Percentiles rank a stretch among this genome's conserved stretches.
phyloP scores from a whole-genome alignment of 2,329 filamentous ascomycete genomes.

The Colletotrichum zoysiae region DNA sequence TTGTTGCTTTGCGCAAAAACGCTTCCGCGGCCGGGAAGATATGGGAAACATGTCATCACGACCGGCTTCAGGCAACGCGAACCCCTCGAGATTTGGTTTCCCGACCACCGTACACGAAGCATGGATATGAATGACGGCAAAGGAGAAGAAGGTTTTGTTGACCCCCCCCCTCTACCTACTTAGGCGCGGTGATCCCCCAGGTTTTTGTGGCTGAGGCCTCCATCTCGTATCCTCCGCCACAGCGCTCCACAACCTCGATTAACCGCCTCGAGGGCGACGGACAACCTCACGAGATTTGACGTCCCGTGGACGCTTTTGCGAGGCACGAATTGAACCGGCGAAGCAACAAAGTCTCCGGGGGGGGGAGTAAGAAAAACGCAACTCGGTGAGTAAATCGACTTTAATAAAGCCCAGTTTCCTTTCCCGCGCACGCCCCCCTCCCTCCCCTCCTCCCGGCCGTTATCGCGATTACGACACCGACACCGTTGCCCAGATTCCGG shows the following conservation, averaged over 20 bases:
- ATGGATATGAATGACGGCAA: too few relatives aligned
- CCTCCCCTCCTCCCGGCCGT: too few relatives aligned
- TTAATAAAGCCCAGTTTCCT: neutral
- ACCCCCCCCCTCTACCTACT: neutral
- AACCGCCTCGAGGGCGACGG: too few relatives aligned
- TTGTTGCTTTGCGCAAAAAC: neutral
- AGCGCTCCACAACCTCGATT: constrained; percentile 26
- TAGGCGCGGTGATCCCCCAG: too few relatives aligned
- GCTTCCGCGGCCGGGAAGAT: neutral
- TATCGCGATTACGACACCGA: constrained; percentile 5
- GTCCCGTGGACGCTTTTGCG: neutral
- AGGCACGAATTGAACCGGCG: neutral
- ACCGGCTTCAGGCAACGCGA: neutral
- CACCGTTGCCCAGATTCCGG: neutral
- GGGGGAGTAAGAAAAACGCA: neutral
- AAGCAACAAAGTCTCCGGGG: neutral
- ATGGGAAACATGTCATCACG: neutral
- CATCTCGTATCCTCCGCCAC: constrained; percentile 1
- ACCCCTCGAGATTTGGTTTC: too few relatives aligned
- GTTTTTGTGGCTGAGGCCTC: constrained; percentile 13
- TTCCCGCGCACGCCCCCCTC: too few relatives aligned
- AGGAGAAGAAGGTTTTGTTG: neutral
- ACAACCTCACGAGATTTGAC: neutral
- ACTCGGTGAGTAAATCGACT: neutral
- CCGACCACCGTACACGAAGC: too few relatives aligned